These are phyloP conservation scores for Paracamarosporium sp. DNA, from an alignment of 2,329 filamentous ascomycete genomes.

Conservation along the genomic window DNA sequence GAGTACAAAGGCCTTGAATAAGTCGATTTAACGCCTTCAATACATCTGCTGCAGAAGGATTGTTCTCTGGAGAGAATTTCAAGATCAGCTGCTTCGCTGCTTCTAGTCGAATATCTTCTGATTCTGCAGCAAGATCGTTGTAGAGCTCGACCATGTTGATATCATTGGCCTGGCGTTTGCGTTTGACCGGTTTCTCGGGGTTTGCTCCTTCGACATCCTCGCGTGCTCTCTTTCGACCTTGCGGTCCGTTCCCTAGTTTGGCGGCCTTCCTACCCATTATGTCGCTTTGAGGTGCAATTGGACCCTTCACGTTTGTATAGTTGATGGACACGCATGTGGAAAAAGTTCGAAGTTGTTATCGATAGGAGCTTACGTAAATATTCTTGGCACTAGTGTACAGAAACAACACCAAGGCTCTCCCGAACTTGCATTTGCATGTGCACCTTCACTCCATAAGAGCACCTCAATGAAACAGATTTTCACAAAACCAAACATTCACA, in stretches of 20 bases:
- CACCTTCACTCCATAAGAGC: no score
- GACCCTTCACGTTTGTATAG: not conserved
- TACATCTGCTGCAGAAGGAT: slow-evolving; percentile 46
- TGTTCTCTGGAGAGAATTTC: slow-evolving; percentile 47
- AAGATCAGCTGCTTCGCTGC: slow-evolving; percentile 54
- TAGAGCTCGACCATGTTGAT: slow-evolving; percentile 54
- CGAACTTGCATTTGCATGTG: not conserved
- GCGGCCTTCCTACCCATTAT: slow-evolving; percentile 4
- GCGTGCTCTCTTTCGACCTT: slow-evolving; percentile 33
- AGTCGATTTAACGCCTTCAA: slow-evolving; percentile 58
- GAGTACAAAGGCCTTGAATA: slow-evolving; percentile 87
- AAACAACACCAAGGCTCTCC: not conserved
- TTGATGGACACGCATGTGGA: not conserved
- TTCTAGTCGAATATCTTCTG: slow-evolving; percentile 50
- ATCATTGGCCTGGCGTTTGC: slow-evolving; percentile 46
- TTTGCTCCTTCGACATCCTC: slow-evolving; percentile 24
- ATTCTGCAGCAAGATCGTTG: slow-evolving; percentile 55
- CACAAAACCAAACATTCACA: not conserved
- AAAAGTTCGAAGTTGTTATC: slow-evolving; percentile 1
- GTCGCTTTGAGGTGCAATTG: not conserved
- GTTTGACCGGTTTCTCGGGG: slow-evolving; percentile 34
- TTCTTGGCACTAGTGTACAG: not conserved
- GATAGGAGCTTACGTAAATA: not conserved
- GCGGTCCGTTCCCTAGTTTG: not conserved
- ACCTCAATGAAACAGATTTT: not conserved